These are phyloP conservation scores for Colletotrichum spaethianum DNA, from an alignment of 2,329 filamentous ascomycete species.

Conservation along the genomic window DNA sequence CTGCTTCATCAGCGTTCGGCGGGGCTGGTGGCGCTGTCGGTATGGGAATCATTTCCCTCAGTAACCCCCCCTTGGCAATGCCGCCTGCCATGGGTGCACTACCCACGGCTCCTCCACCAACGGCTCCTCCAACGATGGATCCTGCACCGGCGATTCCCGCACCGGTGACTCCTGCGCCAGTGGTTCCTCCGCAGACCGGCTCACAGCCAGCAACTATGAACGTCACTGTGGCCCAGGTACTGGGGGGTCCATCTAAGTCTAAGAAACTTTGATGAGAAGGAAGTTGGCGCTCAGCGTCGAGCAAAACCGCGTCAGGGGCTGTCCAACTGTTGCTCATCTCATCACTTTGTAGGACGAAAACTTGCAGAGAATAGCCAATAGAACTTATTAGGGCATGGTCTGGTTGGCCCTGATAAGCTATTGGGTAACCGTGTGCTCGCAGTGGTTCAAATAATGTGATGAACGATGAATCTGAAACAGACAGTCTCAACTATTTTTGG, in stretches of 20 bases:
- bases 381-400: not conserved
- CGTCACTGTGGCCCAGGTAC: not conserved
- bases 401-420: not conserved
- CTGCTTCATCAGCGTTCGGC: conserved; percentile 18
- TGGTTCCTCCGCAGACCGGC: not conserved
- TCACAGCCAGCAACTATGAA: not conserved
- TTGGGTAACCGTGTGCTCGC: too few species aligned
- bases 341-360: not conserved
- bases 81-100: conserved; percentile 37
- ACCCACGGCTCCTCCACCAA: not conserved
- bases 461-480: too few species aligned
- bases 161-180: not conserved
- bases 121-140: not conserved
- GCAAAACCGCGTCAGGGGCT: too few species aligned
- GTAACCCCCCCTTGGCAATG: conserved; percentile 45
- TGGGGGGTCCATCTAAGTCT: not conserved
- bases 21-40: conserved; percentile 21
- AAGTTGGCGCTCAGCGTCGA: not conserved
- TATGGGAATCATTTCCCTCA: conserved; percentile 22
- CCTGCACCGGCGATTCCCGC: not conserved
- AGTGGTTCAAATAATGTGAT: too few species aligned
- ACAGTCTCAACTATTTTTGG: too few species aligned
- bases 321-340: not conserved
- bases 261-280: not conserved
- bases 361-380: too few species aligned